Conservation (phyloP, 108 stramenopile species). For the Nannochloropsis salina region DNA sequence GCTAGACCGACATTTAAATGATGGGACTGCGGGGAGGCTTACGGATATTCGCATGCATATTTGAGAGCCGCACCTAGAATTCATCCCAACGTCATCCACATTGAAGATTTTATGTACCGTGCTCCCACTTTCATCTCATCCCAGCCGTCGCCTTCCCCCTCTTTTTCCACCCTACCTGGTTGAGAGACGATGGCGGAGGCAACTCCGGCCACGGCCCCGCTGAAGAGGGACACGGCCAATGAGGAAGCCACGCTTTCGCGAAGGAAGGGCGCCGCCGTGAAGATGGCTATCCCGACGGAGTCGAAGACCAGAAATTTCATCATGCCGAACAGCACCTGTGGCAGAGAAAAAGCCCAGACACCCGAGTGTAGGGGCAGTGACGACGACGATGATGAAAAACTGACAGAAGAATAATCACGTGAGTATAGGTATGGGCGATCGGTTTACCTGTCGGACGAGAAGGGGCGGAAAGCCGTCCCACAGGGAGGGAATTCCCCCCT, state of each 20-base stretch:
- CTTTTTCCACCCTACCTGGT: slow-evolving; percentile 66
- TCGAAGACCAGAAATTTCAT: slow-evolving; percentile 90
- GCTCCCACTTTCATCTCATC: neutral
- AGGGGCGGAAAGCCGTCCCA: slow-evolving; percentile 82
- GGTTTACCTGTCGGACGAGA: slow-evolving; percentile 56
- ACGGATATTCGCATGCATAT: neutral
- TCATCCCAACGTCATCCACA: too few species aligned
- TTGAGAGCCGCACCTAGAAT: neutral
- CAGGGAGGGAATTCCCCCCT: slow-evolving; percentile 65
- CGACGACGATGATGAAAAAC: neutral
- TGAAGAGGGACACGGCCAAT: slow-evolving; percentile 68
- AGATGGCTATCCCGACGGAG: slow-evolving; percentile 68
- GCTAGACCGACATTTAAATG: neutral
- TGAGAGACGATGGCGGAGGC: slow-evolving; percentile 76
- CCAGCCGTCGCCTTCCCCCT: neutral
- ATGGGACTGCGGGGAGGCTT: neutral
- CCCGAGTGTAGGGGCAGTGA: neutral
- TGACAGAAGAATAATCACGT: neutral
- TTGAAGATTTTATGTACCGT: too few species aligned
- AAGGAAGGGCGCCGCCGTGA: slow-evolving; percentile 51
- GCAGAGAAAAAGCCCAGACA: neutral
- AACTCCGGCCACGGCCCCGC: slow-evolving; percentile 75
- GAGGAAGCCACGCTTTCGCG: slow-evolving; percentile 63
- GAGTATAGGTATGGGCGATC: neutral
- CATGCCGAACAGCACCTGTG: slow-evolving; percentile 83